These are phyloP conservation scores for Metschnikowia cubensis DNA, from an alignment of 805 yeast species.

Conservation along the genomic window DNA sequence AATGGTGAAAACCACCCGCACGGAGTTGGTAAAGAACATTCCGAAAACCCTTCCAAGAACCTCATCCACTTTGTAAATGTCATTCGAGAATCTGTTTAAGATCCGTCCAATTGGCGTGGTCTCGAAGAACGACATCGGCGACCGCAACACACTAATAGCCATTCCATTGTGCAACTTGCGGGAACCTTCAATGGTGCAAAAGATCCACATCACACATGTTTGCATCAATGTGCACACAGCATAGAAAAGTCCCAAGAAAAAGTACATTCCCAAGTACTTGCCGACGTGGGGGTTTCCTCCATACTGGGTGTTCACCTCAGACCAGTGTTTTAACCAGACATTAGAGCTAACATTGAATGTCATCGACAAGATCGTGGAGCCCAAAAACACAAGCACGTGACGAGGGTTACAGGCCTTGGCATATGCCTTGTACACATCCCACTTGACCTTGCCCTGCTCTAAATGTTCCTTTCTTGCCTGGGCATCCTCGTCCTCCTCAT, in stretches of 20 bases:
- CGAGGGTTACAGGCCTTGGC: slow-evolving; percentile 80
- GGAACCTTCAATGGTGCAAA: slow-evolving; percentile 82
- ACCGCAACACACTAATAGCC: slow-evolving; percentile 69
- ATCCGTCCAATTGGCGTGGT: slow-evolving; percentile 94
- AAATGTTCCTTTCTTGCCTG: slow-evolving; percentile 64
- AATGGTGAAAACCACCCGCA: slow-evolving; percentile 70
- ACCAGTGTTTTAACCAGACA: slow-evolving; percentile 97
- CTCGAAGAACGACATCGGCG: slow-evolving; percentile 95
- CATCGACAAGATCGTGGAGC: slow-evolving; percentile 55
- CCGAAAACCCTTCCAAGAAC: slow-evolving; percentile 64
- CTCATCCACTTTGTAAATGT: slow-evolving; percentile 86
- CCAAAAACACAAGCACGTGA: slow-evolving; percentile 56
- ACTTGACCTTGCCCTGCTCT: slow-evolving; percentile 91
- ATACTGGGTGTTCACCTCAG: slow-evolving; percentile 71
- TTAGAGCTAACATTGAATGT: slow-evolving; percentile 62
- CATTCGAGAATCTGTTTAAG: slow-evolving; percentile 86
- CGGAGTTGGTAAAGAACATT: slow-evolving; percentile 58
- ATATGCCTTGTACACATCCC: slow-evolving; percentile 78
- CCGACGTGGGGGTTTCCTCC: slow-evolving; percentile 73
- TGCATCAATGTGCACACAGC: slow-evolving; percentile 61
- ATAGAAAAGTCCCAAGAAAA: slow-evolving; percentile 66
- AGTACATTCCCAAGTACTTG: slow-evolving; percentile 71
- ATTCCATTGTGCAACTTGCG: slow-evolving; percentile 66
- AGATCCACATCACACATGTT: slow-evolving; percentile 68
- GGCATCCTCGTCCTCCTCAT: slow-evolving; percentile 34